Evolutionary conservation across 257 asterid species (phyloP).

Genomic region (Coffea eugenioides): DNA sequence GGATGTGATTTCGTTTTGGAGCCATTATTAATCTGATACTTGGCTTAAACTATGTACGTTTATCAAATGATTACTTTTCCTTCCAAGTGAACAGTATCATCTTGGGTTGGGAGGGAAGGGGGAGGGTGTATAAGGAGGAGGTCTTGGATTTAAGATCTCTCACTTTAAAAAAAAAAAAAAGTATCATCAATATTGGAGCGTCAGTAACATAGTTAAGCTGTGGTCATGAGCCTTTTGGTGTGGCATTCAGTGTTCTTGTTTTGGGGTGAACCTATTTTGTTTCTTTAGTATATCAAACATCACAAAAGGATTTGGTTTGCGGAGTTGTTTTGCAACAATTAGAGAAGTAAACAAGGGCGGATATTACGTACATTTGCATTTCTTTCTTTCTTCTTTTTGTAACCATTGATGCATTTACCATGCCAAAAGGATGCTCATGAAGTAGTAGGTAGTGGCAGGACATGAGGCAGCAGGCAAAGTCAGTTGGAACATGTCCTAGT

Average conservation of each 20-base stretch:
- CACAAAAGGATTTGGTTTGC: too few species aligned
- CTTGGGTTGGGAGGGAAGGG: too few species aligned
- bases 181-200: too few species aligned
- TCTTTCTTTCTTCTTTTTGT: neutral
- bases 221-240: neutral
- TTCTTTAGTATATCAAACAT: too few species aligned
- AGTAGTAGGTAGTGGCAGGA: neutral
- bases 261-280: too few species aligned
- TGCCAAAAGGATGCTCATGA: neutral
- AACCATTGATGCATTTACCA: neutral
- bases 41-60: neutral
- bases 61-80: neutral
- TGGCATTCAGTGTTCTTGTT: too few species aligned
- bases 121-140: too few species aligned
- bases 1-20: neutral
- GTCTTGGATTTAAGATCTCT: too few species aligned
- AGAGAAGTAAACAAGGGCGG: too few species aligned
- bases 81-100: neutral
- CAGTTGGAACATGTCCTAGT: neutral
- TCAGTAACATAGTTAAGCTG: neutral
- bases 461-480: neutral
- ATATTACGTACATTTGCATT: too few species aligned
- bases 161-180: too few species aligned
- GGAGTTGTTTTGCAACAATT: too few species aligned
- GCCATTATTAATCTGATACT: neutral